Percentiles rank a stretch among this genome's conserved stretches.
These are phyloP conservation scores for Pulveroboletus sp. DNA, from an alignment of 768 basidiomycete genomes.

Conservation along the genomic window DNA sequence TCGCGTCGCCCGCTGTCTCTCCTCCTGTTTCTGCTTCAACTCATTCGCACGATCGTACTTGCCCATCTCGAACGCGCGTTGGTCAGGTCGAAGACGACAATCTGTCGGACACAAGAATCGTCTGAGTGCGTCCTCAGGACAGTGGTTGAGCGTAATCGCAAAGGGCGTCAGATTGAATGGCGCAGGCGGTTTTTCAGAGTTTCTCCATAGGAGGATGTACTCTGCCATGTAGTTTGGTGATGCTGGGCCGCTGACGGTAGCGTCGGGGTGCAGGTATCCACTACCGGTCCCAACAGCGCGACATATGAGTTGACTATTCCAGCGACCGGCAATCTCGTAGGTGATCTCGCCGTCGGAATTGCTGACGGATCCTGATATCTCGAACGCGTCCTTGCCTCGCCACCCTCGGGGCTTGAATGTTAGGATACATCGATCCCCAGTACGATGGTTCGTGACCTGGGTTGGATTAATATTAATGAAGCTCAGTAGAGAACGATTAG, in stretches of 20 bases:
- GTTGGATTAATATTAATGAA: constrained; percentile 4
- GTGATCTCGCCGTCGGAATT: constrained; percentile 61
- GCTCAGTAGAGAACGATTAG: not conserved
- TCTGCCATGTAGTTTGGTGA: constrained; percentile 53
- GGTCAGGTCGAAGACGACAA: constrained; percentile 89
- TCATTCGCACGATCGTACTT: constrained; percentile 81
- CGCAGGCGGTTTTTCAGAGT: constrained; percentile 76
- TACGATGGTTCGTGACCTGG: constrained; percentile 83
- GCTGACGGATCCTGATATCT: constrained; percentile 84
- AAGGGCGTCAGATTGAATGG: constrained; percentile 97
- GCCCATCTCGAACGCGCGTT: constrained; percentile 91
- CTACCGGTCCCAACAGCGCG: constrained; percentile 61
- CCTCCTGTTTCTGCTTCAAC: constrained; percentile 79
- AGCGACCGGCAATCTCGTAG: constrained; percentile 92
- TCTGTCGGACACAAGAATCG: constrained; percentile 86
- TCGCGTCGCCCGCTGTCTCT: constrained; percentile 70
- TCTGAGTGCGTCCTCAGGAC: constrained; percentile 64
- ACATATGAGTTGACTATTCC: constrained; percentile 94
- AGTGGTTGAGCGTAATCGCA: constrained; percentile 89
- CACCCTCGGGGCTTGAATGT: constrained; percentile 97
- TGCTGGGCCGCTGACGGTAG: constrained; percentile 46
- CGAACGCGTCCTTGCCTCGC: constrained; percentile 88
- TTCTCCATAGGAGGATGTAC: constrained; percentile 89
- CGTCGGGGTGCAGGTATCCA: constrained; percentile 71
- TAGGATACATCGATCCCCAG: constrained; percentile 79